These are phyloP conservation scores for Massariosphaeria phaeospora DNA, from an alignment of 495 filamentous ascomycete species.

Conservation along the genomic window DNA sequence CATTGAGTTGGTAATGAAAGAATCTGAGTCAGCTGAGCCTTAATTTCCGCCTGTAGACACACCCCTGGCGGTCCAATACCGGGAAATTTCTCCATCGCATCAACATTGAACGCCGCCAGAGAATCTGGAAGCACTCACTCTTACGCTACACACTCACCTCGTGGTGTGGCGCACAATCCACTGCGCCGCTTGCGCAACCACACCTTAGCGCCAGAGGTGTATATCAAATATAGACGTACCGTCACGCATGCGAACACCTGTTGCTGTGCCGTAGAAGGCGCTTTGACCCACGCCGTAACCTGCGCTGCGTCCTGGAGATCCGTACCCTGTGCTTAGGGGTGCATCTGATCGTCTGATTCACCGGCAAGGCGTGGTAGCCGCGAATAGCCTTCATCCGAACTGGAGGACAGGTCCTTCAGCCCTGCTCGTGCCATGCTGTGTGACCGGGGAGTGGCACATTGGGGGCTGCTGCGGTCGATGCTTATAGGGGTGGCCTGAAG, in stretches of 20 bases:
- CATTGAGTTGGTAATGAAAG: too few relatives aligned
- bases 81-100: not conserved
- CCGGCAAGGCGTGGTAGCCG: not conserved
- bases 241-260: slow-evolving; percentile 12
- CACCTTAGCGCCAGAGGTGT: not conserved
- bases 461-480: not conserved
- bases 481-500: not conserved
- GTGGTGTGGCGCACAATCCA: not conserved
- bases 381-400: slow-evolving; percentile 5
- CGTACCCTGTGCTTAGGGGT: slow-evolving; percentile 4
- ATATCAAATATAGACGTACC: slow-evolving; percentile 2
- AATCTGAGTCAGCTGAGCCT: too few relatives aligned
- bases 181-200: slow-evolving; percentile 1
- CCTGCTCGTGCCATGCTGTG: not conserved
- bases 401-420: not conserved
- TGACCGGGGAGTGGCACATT: not conserved
- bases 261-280: slow-evolving; percentile 21
- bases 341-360: not conserved
- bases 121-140: not conserved
- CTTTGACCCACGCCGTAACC: not conserved
- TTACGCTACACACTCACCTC: not conserved
- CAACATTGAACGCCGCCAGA: not conserved
- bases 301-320: not conserved
- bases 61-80: too few relatives aligned
- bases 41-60: too few relatives aligned